Base-by-base conservation (phyloP, 1,284 basidiomycete species). In the Apiotrichum gamsii region DNA sequence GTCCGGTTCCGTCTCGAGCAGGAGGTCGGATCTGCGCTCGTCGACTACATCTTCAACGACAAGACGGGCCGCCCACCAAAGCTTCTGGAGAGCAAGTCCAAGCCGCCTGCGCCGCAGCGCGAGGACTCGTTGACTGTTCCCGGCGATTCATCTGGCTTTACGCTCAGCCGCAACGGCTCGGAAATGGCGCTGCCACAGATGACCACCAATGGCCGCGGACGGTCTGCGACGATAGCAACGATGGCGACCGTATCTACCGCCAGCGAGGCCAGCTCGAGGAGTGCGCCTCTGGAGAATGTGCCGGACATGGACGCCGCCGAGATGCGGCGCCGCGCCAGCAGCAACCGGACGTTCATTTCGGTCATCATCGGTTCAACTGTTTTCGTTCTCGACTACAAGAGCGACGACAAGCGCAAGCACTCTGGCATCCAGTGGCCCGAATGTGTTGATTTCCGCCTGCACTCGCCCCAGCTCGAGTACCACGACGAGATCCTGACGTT, bases 401-500 rank as follows among this genome's bases (percentile, higher is more conserved):
- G 59, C 18, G 75, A 76, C 43, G 77, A 78, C 41, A 73, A 70
- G 49, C 63, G 73, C 21, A 76, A 74, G 59, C 72, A 72, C 21
- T 64, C 76, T 41, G 73, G 56, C 1, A 51, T 59, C 33, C 54
- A 42, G 5, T 33, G 30, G 30, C 50, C 50, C 5, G 54, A 56
- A 11, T 61, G 78, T 25, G 77, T 75, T 57, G 77, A 79, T 52
- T 72, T 80, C 47, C 74, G 74, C 28, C 75, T 78, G 63, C 66
- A 70, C 37, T 73, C 74, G 13, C 78, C 78, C 4, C 62, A 64
- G 13, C 68, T 95, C 39, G 83, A 85, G 60, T 93, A 90, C 69
- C 80, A 81, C 55, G 90, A 93, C 66, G 83, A 88, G 68, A 90
- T 89, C 0, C 90, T 83, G 81, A 72, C 87, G 78, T 88, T 88